Evolutionary conservation across 768 basidiomycete genomes (phyloP), one percentile per base, ranked within the genome.

Genomic region (Crepidotus variabilis): DNA sequence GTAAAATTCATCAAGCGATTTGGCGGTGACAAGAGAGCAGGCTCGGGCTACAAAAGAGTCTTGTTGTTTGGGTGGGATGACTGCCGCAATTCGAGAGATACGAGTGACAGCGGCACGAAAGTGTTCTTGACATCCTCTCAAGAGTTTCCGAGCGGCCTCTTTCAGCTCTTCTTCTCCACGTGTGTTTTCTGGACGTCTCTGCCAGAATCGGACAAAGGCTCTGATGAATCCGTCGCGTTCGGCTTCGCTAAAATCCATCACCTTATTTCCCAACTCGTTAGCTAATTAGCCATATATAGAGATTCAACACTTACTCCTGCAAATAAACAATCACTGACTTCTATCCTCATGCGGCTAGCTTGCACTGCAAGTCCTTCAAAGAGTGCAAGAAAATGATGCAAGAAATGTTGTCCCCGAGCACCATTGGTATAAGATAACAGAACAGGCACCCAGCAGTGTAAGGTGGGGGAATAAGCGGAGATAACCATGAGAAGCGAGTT

Each of bases 161-260:
- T 8, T 3, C 28, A 28, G 8, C 8, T 28, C 28, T 8, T 28
- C 4, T 3, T 28, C 28, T 28, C 28, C 28, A 0, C 59, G 51
- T 4, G 10, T 55, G 28, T 63, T 33, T 16, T 43, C 51, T 0
- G 50, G 47, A 0, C 21, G n/a, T 7, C 16, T 8, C 8, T 16
- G 2, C 62, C 58, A 66, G 18, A 68, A 68, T 13, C 23, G 16
- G 1, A 59, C 33, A 54, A 61, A 62, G 10, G 32, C 59, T 14
- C 46, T 14, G 23, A 65, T 64, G 53, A 66, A 69, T 6, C 65
- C 67, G 6, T 21, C 22, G 1, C 56, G 54, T 24, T 70, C 64
- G 1, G 65, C 66, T 36, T 64, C 62, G 47, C 66, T 66, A 32
- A 67, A 69, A 51, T 70, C 69, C 55, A 69, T 60, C 5, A 62